Percentiles rank a stretch among this genome's conserved stretches.
phyloP scores from a whole-genome alignment of 163 green algal genomes.

The Prototheca wickerhamii region DNA sequence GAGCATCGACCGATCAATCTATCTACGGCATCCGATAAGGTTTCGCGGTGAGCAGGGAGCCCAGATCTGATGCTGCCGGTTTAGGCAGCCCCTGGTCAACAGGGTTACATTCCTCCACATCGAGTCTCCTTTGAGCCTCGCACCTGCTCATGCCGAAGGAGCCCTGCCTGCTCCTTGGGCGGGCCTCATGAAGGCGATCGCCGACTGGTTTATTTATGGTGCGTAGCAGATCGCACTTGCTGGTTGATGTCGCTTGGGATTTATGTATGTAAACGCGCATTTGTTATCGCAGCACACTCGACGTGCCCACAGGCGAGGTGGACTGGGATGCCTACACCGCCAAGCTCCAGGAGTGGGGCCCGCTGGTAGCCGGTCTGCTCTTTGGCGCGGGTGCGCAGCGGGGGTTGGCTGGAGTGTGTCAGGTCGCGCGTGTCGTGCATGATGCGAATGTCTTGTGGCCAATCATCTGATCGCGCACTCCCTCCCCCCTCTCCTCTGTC shows the following conservation, averaged over 20 bases:
- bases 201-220: conserved; percentile 18
- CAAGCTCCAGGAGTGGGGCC: conserved; percentile 10
- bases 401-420: not conserved
- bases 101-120: too few species aligned
- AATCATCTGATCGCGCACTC: not conserved
- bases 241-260: too few species aligned
- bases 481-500: not conserved
- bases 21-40: too few species aligned
- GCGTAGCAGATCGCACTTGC: not conserved
- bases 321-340: conserved; percentile 14
- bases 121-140: too few species aligned
- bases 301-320: conserved; percentile 15
- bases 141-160: too few species aligned
- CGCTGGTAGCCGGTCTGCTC: conserved; percentile 15
- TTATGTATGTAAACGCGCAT: too few species aligned
- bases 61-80: too few species aligned
- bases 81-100: too few species aligned
- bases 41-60: too few species aligned
- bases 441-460: not conserved
- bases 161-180: too few species aligned
- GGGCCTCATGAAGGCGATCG: conserved; percentile 3
- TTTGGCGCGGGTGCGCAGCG: conserved; percentile 22
- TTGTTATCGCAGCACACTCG: too few species aligned
- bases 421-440: not conserved
- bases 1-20: too few species aligned